phyloP scores from a whole-genome alignment of 1,284 basidiomycete species.

The Moniliella sp. region DNA sequence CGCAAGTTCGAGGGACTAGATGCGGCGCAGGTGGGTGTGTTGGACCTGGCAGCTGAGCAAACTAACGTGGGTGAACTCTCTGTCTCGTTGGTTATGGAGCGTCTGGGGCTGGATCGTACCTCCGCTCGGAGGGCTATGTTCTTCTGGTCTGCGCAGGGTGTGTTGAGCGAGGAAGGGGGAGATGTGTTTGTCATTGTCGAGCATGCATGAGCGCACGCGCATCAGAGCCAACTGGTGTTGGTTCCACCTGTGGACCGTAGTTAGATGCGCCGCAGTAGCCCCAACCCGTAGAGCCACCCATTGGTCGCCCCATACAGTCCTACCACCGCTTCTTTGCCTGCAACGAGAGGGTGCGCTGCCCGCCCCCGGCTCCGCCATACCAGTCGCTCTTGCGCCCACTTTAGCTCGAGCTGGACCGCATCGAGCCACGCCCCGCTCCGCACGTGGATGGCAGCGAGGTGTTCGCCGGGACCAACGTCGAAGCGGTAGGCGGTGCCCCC shows the following conservation, averaged over 20 bases:
- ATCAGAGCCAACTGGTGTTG: too few species aligned
- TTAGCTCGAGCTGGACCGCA: conserved; percentile 8
- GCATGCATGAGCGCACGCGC: too few species aligned
- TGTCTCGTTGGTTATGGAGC: conserved; percentile 1
- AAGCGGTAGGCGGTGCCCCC: conserved; percentile 5
- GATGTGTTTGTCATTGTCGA: conserved; percentile 1
- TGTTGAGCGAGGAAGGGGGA: conserved; percentile 1
- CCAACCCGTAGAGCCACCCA: too few species aligned
- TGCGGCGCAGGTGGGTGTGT: conserved; percentile 1
- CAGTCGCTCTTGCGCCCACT: background rate
- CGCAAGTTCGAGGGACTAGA: conserved; percentile 1
- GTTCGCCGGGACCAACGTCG: conserved; percentile 1
- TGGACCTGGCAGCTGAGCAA: conserved; percentile 1
- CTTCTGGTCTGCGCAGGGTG: conserved; percentile 1
- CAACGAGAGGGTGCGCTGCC: too few species aligned
- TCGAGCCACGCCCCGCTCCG: conserved; percentile 11
- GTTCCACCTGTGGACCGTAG: too few species aligned
- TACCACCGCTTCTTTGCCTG: too few species aligned
- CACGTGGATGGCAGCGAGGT: conserved; percentile 5
- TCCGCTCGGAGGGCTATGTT: conserved; percentile 1
- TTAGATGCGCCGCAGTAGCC: too few species aligned
- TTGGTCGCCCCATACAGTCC: too few species aligned
- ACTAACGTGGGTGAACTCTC: background rate
- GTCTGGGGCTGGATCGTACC: too few species aligned
- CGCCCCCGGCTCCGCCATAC: too few species aligned